Evolutionary conservation across 306 rosid species (phyloP), one percentile per base, ranked within the genome.

Genomic region (Begonia masoniana): DNA sequence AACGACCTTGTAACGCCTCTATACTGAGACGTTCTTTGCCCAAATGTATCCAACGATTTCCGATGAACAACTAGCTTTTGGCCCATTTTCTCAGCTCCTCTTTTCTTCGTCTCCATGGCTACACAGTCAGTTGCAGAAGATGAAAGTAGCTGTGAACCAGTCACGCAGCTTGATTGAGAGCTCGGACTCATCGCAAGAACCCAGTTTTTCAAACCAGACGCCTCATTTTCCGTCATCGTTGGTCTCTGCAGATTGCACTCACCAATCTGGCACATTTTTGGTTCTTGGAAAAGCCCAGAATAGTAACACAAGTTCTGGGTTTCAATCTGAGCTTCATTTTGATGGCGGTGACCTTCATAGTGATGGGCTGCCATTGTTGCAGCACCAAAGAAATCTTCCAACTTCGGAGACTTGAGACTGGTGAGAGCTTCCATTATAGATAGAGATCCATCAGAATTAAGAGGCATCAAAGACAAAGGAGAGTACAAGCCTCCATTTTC

Each of bases 21-120:
- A 53, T 81, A 88, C 43, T 84, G 96, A 1, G 96, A 88, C 23
- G 96, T 88, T 74, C 95, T 81, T 65, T 87, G 96, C 8, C 96
- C 96, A 74, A 87, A 87, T 14, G 92, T 84, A 46, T 87, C 94
- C 31, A 84, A 70, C 46, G 96, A 87, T 77, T 87, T 87, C 76
- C 96, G 73, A 54, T 78, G 95, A 75, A 77, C 80, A 66, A 79
- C 79, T 59, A 70, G 80, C 74, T 84, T 88, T 42, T 76, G 83
- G 15, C 82, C 88, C 56, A 65, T 54, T 61, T 77, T 81, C 60
- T 73, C 81, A 66, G 65, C 64, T 31, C 81, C 85, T 66, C 87
- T 79, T 73, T 84, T 88, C 79, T 88, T 88, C 7, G 88, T 75
- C 56, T 88, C 92, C 63, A 77, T 46, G 47, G 73, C 64, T 47